Percentiles rank a stretch among this genome's conserved stretches.
Conservation (phyloP, 2,329 filamentous ascomycete genomes). For the Arthrobotrys sphaeroides region DNA sequence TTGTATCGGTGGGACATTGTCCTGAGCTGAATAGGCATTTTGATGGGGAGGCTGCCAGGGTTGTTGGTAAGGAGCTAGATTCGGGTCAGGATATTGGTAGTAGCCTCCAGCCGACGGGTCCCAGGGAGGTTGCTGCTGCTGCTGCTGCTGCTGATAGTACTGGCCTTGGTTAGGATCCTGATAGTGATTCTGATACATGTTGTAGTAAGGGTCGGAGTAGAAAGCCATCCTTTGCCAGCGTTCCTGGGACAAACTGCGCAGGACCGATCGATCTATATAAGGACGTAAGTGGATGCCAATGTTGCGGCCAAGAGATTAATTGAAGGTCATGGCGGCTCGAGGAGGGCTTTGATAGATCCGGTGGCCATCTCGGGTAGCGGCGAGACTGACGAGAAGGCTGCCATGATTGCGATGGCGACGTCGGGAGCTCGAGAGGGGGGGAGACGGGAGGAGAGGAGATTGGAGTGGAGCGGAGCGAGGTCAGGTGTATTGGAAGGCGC, state of each 20-base stretch:
- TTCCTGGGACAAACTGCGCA: conserved; percentile 12
- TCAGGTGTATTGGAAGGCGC: conserved; percentile 16
- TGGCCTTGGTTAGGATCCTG: conserved; percentile 10
- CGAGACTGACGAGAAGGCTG: conserved; percentile 20
- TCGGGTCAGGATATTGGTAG: conserved; percentile 5
- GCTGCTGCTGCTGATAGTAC: not conserved
- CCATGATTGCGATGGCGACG: conserved; percentile 5
- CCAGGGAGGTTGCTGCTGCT: conserved; percentile 3
- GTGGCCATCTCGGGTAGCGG: not conserved
- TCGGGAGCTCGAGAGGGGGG: not conserved
- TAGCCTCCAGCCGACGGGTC: not conserved
- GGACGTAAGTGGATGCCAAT: not conserved
- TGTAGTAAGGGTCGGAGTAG: not conserved
- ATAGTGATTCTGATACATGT: conserved; percentile 17
- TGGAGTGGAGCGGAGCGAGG: not conserved
- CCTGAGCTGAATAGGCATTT: not conserved
- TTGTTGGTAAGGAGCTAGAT: not conserved
- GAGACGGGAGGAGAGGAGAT: not conserved
- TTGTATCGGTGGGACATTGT: not conserved
- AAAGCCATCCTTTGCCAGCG: not conserved
- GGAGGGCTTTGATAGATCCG: not conserved
- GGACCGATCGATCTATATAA: not conserved
- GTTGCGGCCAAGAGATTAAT: not conserved
- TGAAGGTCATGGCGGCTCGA: conserved; percentile 12
- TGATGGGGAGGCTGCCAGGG: conserved; percentile 5